Evolutionary conservation across 352 stramenopile genomes (phyloP).

Genomic region (Pythium plurisporium): DNA sequence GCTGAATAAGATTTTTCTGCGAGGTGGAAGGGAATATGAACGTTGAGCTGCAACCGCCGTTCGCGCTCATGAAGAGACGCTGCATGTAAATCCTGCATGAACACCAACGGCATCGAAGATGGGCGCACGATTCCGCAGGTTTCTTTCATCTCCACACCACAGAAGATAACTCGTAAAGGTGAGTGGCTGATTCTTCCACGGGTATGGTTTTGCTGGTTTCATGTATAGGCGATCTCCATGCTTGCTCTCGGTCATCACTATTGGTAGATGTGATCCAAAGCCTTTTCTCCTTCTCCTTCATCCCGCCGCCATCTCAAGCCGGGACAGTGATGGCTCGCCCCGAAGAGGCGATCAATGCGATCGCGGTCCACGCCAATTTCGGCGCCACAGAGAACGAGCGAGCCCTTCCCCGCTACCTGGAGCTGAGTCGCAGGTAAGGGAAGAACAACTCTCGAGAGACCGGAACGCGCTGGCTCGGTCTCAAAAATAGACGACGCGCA

Average conservation of each 20-base stretch:
- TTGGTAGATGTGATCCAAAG: slow-evolving; percentile 4
- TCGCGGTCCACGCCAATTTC: slow-evolving; percentile 9
- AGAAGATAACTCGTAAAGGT: not conserved
- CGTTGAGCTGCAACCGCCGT: slow-evolving; percentile 5
- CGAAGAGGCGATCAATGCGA: slow-evolving; percentile 10
- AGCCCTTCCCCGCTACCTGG: not conserved
- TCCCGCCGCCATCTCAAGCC: not conserved
- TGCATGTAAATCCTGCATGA: not conserved
- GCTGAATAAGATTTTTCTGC: slow-evolving; percentile 14
- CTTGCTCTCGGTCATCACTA: too few relatives aligned
- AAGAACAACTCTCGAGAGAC: not conserved
- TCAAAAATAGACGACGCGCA: slow-evolving; percentile 14
- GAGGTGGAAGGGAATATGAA: not conserved
- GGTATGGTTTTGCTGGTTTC: too few relatives aligned
- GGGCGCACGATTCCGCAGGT: not conserved
- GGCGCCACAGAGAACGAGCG: too few relatives aligned
- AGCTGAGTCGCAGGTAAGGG: slow-evolving; percentile 24
- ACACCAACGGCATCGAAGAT: slow-evolving; percentile 12
- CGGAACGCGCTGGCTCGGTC: slow-evolving; percentile 21
- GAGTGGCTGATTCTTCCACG: too few relatives aligned
- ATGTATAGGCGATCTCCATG: too few relatives aligned
- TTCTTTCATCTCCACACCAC: not conserved
- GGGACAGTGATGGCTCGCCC: slow-evolving; percentile 5
- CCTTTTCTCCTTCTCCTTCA: not conserved
- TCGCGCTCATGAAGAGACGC: not conserved